Base-by-base conservation (phyloP, 768 basidiomycete genomes). In the Termitomyces sp. region DNA sequence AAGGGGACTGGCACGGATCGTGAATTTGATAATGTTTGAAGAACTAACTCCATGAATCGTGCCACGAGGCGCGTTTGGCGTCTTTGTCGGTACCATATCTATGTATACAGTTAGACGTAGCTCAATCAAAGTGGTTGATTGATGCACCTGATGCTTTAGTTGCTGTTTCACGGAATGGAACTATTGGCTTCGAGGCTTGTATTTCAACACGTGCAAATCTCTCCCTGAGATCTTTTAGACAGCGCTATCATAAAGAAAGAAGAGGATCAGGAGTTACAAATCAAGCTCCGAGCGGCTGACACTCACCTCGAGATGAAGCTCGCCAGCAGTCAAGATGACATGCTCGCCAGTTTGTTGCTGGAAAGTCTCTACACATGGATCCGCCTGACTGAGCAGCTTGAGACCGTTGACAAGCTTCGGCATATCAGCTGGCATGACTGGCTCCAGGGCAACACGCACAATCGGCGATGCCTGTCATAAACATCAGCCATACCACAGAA, bases 311-410 rank as follows among this genome's bases (percentile, higher is more conserved):
- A 98, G 75, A 71, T 98, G 97, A 45, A 99, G 74, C 67, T 98
- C 96, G 32, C 97, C 97, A 1, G 97, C 97, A 3, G 92, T 92
- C 58, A 98, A 72, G 61, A 99, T 97, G 55, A 99, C 97, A 69
- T 97, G 90, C 69, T 99, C 97, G 32, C 97, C 97, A 0, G 95
- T 97, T 65, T 92, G 85, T 71, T 98, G 97, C 63, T 98, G 95
- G 69, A 98, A 95, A 0, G 92, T 95, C 68, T 98, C 94, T 4
- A 96, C 95, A 62, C 95, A 98, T 1, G 97, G 96, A 74, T 98
- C 97, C 4, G 95, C 89, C 68, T 98, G 95, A 62, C 88, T 90
- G 34, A 99, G 83, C 12, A 98, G 76, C 62, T 89, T 90, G 54
- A 99, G 75, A 1, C 97, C 97, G 37, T 80, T 81, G 44, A 98